These are phyloP conservation scores for Rhododendron mucronatum DNA, from an alignment of 148 eudicot genomes.

Conservation along the genomic window DNA sequence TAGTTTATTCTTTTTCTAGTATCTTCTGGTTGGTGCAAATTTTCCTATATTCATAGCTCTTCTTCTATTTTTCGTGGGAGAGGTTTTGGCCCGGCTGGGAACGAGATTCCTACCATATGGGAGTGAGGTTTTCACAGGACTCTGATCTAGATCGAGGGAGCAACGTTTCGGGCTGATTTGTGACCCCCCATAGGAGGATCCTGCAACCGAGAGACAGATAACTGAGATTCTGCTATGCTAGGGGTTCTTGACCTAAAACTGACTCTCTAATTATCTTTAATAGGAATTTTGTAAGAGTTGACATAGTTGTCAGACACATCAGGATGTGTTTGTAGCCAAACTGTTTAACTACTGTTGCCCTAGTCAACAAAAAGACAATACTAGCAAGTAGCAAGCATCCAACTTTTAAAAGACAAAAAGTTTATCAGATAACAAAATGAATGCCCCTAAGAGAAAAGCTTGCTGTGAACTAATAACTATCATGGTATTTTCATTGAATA, in stretches of 20 bases:
- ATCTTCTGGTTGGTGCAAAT: not conserved
- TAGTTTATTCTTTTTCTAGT: not conserved
- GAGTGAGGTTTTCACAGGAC: not conserved
- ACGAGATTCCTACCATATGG: not conserved
- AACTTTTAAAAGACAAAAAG: not conserved
- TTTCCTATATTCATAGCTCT: not conserved
- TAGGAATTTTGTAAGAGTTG: not conserved
- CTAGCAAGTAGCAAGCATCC: not conserved
- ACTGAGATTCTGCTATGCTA: not conserved
- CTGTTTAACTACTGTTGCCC: not conserved
- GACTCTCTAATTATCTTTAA: not conserved
- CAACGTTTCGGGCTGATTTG: not conserved
- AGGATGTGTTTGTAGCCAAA: not conserved
- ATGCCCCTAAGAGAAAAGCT: not conserved
- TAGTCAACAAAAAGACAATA: not conserved
- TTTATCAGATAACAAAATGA: not conserved
- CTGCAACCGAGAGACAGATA: not conserved
- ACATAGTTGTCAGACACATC: not conserved
- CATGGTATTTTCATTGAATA: not conserved
- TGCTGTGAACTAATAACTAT: not conserved
- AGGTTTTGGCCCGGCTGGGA: not conserved
- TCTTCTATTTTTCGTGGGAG: not conserved
- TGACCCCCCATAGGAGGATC: not conserved
- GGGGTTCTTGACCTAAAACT: not conserved
- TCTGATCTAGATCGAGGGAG: not conserved